A percentile compares a stretch with the other conserved stretches of the same genome.
These are phyloP conservation scores for Rhizopogon rudus DNA, from an alignment of 768 basidiomycete genomes.

Conservation along the genomic window DNA sequence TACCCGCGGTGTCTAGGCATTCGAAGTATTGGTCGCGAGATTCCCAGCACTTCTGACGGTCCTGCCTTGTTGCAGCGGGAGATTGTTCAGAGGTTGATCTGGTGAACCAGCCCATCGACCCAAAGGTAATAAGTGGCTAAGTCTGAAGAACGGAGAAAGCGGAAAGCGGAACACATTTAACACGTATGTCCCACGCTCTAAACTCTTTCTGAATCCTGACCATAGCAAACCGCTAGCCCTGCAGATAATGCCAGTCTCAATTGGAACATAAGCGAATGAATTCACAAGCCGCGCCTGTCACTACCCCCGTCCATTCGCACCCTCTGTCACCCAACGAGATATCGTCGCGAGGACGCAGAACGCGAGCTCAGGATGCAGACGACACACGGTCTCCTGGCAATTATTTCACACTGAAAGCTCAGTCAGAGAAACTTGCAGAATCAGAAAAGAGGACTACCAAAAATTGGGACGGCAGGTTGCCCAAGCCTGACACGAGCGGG, in stretches of 20 bases:
- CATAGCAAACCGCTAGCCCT: neutral
- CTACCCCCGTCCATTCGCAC: slow-evolving; percentile 65
- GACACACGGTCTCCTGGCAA: slow-evolving; percentile 34
- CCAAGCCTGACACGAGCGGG: slow-evolving; percentile 34
- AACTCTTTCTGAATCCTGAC: neutral
- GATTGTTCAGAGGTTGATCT: slow-evolving; percentile 35
- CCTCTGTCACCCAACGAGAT: slow-evolving; percentile 61
- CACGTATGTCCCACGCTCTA: slow-evolving; percentile 1
- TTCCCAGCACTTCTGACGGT: slow-evolving; percentile 84
- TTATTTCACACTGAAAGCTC: slow-evolving; percentile 61
- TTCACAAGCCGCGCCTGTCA: slow-evolving; percentile 21
- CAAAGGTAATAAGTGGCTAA: neutral
- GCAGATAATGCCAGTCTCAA: slow-evolving; percentile 8
- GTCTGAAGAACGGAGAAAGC: neutral
- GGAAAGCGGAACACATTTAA: neutral
- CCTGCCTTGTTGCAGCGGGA: slow-evolving; percentile 45
- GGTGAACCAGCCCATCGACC: slow-evolving; percentile 32
- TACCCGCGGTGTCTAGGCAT: slow-evolving; percentile 67
- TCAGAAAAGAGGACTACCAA: slow-evolving; percentile 20
- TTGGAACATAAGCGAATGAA: slow-evolving; percentile 15
- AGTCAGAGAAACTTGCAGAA: slow-evolving; percentile 43
- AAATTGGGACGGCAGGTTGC: slow-evolving; percentile 49
- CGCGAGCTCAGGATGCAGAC: slow-evolving; percentile 33
- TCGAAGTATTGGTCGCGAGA: slow-evolving; percentile 77
- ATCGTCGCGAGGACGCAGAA: slow-evolving; percentile 42